Percentiles rank a stretch among this genome's conserved stretches.
Conservation (phyloP, 2,329 filamentous ascomycete species). For the Coleophoma crateriformis region DNA sequence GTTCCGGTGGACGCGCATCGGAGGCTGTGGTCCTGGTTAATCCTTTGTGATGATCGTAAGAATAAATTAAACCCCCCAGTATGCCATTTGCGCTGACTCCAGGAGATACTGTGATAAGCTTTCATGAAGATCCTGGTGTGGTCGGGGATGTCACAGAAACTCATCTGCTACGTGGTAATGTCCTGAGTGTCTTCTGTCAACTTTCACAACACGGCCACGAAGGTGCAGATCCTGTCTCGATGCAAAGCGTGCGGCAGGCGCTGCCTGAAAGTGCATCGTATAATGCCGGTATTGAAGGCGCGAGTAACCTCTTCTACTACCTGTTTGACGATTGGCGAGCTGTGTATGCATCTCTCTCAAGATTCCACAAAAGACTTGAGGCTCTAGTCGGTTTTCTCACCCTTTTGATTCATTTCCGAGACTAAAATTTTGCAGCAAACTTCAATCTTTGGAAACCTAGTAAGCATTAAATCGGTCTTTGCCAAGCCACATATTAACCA, state of each 20-base stretch:
- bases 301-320: slow-evolving; percentile 60
- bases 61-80: background rate
- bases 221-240: slow-evolving; percentile 18
- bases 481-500: slow-evolving; percentile 3
- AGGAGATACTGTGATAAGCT: slow-evolving; percentile 61
- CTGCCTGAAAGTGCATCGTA: slow-evolving; percentile 22
- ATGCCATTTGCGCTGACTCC: slow-evolving; percentile 1
- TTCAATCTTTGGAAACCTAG: slow-evolving; percentile 22
- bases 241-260: slow-evolving; percentile 23
- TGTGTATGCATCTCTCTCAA: slow-evolving; percentile 48
- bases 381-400: slow-evolving; percentile 34
- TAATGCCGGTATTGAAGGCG: slow-evolving; percentile 37
- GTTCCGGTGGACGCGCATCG: slow-evolving; percentile 29
- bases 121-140: slow-evolving; percentile 51
- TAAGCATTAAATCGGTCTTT: slow-evolving; percentile 3
- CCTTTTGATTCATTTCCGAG: too few species aligned
- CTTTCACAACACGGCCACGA: slow-evolving; percentile 46
- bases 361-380: slow-evolving; percentile 39
- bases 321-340: slow-evolving; percentile 62
- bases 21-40: slow-evolving; percentile 66
- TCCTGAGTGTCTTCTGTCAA: slow-evolving; percentile 55
- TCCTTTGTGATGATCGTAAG: slow-evolving; percentile 59
- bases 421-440: slow-evolving; percentile 6
- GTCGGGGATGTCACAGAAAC: slow-evolving; percentile 24
- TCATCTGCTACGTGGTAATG: slow-evolving; percentile 42